phyloP scores from a whole-genome alignment of 163 green algal species.

The Chloroidium sp. region DNA sequence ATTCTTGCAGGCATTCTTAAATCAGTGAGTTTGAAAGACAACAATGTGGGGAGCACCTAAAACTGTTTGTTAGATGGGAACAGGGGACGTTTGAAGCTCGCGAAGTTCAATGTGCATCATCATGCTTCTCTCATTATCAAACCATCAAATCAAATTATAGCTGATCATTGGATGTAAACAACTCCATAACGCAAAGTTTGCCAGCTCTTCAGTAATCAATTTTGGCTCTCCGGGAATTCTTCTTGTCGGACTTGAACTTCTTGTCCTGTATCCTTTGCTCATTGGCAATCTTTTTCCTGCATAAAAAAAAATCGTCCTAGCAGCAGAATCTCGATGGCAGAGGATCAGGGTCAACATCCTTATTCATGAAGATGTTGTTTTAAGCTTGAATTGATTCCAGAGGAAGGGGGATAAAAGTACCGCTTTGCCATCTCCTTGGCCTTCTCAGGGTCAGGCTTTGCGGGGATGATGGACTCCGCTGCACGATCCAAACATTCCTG shows the following conservation, averaged over 20 bases:
- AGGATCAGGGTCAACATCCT: background rate
- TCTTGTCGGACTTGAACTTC: constrained; percentile 42
- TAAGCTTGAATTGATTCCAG: background rate
- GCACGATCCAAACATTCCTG: constrained; percentile 65
- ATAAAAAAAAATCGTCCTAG: background rate
- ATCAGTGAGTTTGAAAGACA: too few species aligned
- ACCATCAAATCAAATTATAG: too few species aligned
- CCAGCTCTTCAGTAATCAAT: constrained; percentile 15
- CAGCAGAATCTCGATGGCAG: background rate
- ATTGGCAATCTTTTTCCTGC: constrained; percentile 43
- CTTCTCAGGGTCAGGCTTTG: constrained; percentile 68
- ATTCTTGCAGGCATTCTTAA: too few species aligned
- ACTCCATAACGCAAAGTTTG: too few species aligned
- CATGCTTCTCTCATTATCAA: too few species aligned
- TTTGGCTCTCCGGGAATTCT: constrained; percentile 37
- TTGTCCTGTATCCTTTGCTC: constrained; percentile 44
- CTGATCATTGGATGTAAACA: too few species aligned
- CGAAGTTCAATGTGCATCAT: too few species aligned
- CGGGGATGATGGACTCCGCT: constrained; percentile 55
- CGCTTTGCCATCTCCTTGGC: constrained; percentile 50
- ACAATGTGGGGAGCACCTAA: too few species aligned
- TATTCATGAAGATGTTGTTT: constrained; percentile 4
- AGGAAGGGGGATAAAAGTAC: constrained; percentile 9
- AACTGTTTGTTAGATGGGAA: too few species aligned
- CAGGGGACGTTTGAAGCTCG: too few species aligned